Evolutionary conservation across 495 filamentous ascomycete genomes (phyloP).

Genomic region (Jackrogersella minutella): DNA sequence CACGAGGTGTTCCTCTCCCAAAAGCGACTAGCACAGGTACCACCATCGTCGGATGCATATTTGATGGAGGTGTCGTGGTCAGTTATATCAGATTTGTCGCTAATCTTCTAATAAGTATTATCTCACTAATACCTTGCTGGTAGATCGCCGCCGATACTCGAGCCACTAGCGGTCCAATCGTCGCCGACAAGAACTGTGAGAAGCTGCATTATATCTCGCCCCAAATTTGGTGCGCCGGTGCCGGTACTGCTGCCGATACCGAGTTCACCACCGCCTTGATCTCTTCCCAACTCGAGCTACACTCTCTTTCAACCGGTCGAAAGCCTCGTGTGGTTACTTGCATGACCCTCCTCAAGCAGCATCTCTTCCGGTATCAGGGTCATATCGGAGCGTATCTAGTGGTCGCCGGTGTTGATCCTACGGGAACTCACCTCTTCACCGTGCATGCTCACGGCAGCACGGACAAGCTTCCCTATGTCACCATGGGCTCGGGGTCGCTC

Average conservation of each 20-base stretch:
- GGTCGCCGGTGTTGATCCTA: slow-evolving; percentile 96
- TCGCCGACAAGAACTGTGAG: slow-evolving; percentile 99
- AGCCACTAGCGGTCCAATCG: slow-evolving; percentile 96
- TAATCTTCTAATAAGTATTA: neutral
- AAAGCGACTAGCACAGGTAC: slow-evolving; percentile 99
- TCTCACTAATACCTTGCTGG: neutral
- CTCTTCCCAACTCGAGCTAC: slow-evolving; percentile 97
- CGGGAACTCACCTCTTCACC: slow-evolving; percentile 94
- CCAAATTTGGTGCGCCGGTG: slow-evolving; percentile 99
- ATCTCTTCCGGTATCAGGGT: slow-evolving; percentile 97
- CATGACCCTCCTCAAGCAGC: slow-evolving; percentile 99
- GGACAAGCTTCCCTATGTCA: slow-evolving; percentile 99
- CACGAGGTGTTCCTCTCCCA: slow-evolving; percentile 88
- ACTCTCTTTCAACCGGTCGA: slow-evolving; percentile 92
- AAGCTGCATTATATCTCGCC: slow-evolving; percentile 99
- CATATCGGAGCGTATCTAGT: slow-evolving; percentile 99
- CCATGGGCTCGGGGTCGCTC: slow-evolving; percentile 95
- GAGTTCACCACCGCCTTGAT: slow-evolving; percentile 99
- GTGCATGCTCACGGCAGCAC: slow-evolving; percentile 98
- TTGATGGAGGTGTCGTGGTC: slow-evolving; percentile 93
- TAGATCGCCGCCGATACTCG: slow-evolving; percentile 97
- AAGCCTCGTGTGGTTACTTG: slow-evolving; percentile 97
- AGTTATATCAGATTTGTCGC: slow-evolving; percentile 39
- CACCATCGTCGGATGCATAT: slow-evolving; percentile 98
- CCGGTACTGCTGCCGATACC: slow-evolving; percentile 97